Evolutionary conservation across 1,139 yeast species (phyloP).

Genomic region (Saccharomycopsis hybrid): DNA sequence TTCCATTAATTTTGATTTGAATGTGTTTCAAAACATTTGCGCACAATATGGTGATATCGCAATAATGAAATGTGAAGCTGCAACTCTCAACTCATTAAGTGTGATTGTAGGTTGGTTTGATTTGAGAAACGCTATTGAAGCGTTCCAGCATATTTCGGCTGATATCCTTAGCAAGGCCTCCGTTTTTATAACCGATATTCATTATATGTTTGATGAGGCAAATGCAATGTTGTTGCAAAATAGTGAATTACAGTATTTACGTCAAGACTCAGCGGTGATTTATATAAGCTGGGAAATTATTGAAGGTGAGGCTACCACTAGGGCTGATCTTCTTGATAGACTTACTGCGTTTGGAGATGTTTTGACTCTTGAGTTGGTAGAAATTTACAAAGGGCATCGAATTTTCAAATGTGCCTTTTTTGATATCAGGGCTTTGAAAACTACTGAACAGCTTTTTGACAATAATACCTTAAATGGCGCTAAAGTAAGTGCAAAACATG

Average conservation of each 20-base stretch:
- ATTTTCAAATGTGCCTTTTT: background rate
- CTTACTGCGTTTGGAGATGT: background rate
- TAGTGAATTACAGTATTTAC: background rate
- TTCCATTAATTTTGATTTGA: background rate
- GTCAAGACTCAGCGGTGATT: background rate
- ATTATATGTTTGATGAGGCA: background rate
- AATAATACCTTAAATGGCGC: no score
- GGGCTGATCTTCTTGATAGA: background rate
- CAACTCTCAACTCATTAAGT: background rate
- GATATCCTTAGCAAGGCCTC: no score
- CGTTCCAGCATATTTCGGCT: slow-evolving; percentile 5
- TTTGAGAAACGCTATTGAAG: slow-evolving; percentile 7
- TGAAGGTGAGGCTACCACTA: background rate
- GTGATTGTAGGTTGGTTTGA: slow-evolving; percentile 16
- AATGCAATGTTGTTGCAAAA: background rate
- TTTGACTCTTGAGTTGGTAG: background rate
- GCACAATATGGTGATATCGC: slow-evolving; percentile 9
- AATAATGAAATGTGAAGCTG: background rate
- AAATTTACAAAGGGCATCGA: background rate
- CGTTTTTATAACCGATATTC: background rate
- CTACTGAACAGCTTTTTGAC: background rate
- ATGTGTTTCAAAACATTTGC: slow-evolving; percentile 1
- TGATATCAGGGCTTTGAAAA: background rate
- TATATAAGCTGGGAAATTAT: background rate
- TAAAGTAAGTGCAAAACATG: no score